phyloP scores from a whole-genome alignment of 305 asterid species.

The Solanum chacoense region DNA sequence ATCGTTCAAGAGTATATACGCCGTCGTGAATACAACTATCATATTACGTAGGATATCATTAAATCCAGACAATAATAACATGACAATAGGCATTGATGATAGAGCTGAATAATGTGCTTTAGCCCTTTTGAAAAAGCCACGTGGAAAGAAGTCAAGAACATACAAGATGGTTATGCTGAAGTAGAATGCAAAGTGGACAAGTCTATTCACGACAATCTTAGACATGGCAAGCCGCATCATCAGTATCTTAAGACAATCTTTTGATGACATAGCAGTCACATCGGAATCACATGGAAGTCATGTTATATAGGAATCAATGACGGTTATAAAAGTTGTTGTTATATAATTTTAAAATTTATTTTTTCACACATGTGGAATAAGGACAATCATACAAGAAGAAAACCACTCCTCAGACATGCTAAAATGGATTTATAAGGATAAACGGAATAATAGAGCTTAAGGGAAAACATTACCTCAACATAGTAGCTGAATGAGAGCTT shows the following conservation, averaged over 20 bases:
- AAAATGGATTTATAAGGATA: not conserved
- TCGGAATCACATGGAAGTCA: not conserved
- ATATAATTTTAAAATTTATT: not conserved
- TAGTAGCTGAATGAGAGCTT: conserved; percentile 98
- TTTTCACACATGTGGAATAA: not conserved
- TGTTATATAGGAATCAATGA: not conserved
- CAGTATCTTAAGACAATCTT: not conserved
- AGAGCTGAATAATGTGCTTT: not conserved
- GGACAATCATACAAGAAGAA: not conserved
- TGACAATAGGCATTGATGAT: not conserved
- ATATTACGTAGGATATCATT: not conserved
- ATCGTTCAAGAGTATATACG: not conserved
- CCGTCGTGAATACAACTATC: not conserved
- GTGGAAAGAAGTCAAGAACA: not conserved
- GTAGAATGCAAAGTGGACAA: not conserved
- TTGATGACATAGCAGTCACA: not conserved
- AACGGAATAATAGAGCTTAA: not conserved
- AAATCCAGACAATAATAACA: not conserved
- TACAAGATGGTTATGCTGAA: not conserved
- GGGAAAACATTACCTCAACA: conserved; percentile 63
- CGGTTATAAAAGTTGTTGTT: not conserved
- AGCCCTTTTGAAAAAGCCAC: not conserved
- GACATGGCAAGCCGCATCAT: not conserved
- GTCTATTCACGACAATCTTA: not conserved
- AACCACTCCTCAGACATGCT: not conserved